Evolutionary conservation across 768 basidiomycete species (phyloP).

Genomic region (Mycena galopus): DNA sequence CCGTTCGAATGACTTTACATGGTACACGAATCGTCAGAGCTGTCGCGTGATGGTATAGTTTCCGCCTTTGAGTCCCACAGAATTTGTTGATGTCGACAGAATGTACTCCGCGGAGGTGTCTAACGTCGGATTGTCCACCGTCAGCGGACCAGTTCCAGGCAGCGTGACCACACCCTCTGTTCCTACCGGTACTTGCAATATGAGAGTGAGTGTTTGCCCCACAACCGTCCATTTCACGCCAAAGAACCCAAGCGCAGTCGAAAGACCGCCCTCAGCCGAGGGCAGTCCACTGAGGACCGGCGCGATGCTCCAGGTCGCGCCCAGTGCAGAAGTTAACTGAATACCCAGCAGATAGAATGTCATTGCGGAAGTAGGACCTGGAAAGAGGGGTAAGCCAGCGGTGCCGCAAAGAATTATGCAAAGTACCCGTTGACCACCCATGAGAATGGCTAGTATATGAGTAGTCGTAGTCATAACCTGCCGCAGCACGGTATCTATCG

Average conservation of each 20-base stretch:
- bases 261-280: slow-evolving; percentile 59
- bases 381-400: too few species aligned
- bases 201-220: slow-evolving; percentile 36
- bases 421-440: slow-evolving; percentile 56
- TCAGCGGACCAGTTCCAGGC: slow-evolving; percentile 41
- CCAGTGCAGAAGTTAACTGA: slow-evolving; percentile 55
- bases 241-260: slow-evolving; percentile 61
- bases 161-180: slow-evolving; percentile 45
- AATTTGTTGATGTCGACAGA: neutral
- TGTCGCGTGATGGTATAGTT: slow-evolving; percentile 22
- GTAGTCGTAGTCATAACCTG: slow-evolving; percentile 61
- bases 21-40: too few species aligned
- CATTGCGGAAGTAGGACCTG: slow-evolving; percentile 61
- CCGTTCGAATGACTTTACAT: too few species aligned
- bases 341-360: slow-evolving; percentile 63
- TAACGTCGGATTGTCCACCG: too few species aligned
- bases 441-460: slow-evolving; percentile 63
- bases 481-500: slow-evolving; percentile 56
- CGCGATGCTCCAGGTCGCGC: slow-evolving; percentile 57
- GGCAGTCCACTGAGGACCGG: slow-evolving; percentile 58
- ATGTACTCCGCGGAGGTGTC: too few species aligned
- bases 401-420: too few species aligned
- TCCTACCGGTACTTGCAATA: slow-evolving; percentile 42
- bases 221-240: slow-evolving; percentile 54
- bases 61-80: slow-evolving; percentile 28